Evolutionary conservation across 176 grass and related monocot species (phyloP).

Genomic region (Carex parvula): DNA sequence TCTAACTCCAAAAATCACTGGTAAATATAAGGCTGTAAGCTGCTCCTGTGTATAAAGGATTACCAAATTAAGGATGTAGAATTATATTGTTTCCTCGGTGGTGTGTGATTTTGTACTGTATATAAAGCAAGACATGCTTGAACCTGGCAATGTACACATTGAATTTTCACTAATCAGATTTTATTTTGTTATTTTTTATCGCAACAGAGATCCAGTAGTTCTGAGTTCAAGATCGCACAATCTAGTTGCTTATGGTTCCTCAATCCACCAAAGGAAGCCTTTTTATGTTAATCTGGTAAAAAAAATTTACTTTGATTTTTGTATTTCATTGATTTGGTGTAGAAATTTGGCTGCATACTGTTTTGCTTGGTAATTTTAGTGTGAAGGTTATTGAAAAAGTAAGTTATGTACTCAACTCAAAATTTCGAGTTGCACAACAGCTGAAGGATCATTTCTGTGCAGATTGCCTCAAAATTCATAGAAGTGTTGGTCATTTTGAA

Average conservation of each 20-base stretch:
- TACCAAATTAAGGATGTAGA: neutral
- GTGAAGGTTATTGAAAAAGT: conserved; percentile 9
- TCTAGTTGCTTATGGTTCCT: neutral
- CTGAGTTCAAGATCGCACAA: conserved; percentile 12
- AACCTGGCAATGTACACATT: conserved; percentile 54
- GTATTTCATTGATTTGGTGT: neutral
- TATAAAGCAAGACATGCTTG: conserved; percentile 90
- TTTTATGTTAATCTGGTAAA: conserved; percentile 27
- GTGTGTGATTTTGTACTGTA: neutral
- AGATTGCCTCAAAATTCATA: neutral
- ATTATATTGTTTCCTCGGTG: neutral
- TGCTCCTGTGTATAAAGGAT: no score
- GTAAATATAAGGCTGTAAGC: no score
- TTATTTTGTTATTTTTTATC: neutral
- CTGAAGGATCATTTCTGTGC: no score
- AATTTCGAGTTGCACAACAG: no score
- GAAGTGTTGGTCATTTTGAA: neutral
- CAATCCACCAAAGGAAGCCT: conserved; percentile 6
- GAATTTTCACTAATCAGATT: neutral
- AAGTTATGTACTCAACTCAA: neutral
- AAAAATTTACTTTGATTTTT: neutral
- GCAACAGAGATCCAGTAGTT: neutral
- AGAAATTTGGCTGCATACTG: neutral
- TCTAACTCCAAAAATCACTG: no score
- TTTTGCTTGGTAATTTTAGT: neutral